Conservation (phyloP, 495 filamentous ascomycete genomes). For the Neurospora sp. region DNA sequence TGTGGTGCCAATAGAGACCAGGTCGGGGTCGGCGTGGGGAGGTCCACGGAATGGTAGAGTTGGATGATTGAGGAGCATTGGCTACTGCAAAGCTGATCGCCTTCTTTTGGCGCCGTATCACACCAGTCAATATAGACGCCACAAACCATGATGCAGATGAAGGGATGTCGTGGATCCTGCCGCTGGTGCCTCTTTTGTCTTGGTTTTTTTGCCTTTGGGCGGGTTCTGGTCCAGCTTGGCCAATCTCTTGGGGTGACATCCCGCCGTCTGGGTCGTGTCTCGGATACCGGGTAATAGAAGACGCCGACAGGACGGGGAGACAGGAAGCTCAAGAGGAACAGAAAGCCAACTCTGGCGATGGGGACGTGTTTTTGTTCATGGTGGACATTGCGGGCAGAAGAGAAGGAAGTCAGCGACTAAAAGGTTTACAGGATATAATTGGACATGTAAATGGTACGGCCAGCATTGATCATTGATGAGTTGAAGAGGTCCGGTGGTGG, state of each 20-base stretch:
- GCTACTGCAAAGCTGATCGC: background rate
- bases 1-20: background rate
- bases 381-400: background rate
- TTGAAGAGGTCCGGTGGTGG: background rate
- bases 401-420: background rate
- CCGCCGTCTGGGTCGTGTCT: background rate
- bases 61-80: background rate
- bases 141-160: background rate
- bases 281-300: background rate
- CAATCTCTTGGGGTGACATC: background rate
- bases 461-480: no score
- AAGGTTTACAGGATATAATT: background rate
- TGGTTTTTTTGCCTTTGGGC: background rate
- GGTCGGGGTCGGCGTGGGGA: background rate
- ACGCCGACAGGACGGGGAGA: background rate
- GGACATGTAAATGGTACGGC: background rate
- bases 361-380: background rate
- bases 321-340: background rate
- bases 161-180: background rate
- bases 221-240: background rate
- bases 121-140: background rate
- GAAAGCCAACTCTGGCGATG: background rate
- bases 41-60: background rate
- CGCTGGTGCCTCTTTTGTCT: background rate
- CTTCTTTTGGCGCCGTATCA: background rate